Conservation (phyloP, 306 rosid genomes). For the Medicago ruthenica region DNA sequence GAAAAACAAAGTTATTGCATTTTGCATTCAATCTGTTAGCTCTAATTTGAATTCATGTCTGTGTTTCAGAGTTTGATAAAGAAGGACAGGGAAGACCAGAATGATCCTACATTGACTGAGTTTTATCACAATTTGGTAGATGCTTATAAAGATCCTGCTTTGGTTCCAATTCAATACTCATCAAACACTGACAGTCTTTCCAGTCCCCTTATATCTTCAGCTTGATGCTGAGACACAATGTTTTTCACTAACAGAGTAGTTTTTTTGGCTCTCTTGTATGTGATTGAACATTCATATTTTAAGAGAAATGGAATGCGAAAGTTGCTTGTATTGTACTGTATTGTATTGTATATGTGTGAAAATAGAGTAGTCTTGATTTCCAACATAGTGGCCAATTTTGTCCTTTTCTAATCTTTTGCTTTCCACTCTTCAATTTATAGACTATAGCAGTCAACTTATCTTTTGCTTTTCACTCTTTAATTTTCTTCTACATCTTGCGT, state of each 20-base stretch:
- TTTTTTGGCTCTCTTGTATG: conserved; percentile 3
- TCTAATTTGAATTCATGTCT: conserved; percentile 35
- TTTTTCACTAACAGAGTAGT: conserved; percentile 14
- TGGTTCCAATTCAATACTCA: conserved; percentile 65
- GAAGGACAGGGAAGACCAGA: conserved; percentile 78
- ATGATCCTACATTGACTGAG: conserved; percentile 59
- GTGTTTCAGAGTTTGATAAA: conserved; percentile 73
- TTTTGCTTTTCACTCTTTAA: not conserved
- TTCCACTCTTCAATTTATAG: not conserved
- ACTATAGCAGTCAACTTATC: not conserved
- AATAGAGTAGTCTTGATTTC: not conserved
- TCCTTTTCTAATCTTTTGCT: not conserved
- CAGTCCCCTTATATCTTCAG: conserved; percentile 65
- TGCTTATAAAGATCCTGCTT: conserved; percentile 78
- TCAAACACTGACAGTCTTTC: conserved; percentile 50
- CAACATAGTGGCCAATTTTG: not conserved
- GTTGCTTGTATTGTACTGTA: not conserved
- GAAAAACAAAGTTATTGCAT: conserved; percentile 2
- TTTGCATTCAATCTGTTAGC: conserved; percentile 4
- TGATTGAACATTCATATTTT: conserved; percentile 13
- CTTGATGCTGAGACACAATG: conserved; percentile 41
- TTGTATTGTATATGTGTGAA: not conserved
- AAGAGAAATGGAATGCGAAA: not conserved
- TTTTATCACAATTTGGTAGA: conserved; percentile 62
- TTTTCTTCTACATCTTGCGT: not conserved